Base-by-base conservation (phyloP, 208 protist species). In the Leishmania martiniquensis region DNA sequence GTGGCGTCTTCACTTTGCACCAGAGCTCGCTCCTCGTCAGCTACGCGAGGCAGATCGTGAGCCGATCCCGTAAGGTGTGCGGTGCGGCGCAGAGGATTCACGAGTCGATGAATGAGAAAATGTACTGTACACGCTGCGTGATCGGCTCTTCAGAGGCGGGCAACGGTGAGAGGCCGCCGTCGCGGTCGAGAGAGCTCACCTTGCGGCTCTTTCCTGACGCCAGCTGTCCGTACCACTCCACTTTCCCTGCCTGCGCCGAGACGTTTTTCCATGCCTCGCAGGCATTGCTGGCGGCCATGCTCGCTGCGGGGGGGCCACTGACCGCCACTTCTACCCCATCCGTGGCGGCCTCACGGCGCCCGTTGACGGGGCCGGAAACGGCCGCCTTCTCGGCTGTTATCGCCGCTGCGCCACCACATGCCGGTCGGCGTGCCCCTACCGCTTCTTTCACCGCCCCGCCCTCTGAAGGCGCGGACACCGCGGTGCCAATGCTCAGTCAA, bases 151-250 rank as follows among this genome's bases (percentile, higher is more conserved):
- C 57, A 4, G 80, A 67, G 51, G 29, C n/a, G 29, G 60, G 20
- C 54, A 32, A 60, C 1, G 39, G 52, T 20, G 63, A 44, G 1
- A 51, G 22, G 37, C 20, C 37, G 63, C 55, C 47, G 72, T 49
- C 75, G 59, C 73, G 57, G 45, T 76, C 76, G 7, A 80, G 80
- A 74, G 79, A 87, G 57, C 44, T 80, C 1, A 76, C 44, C n/a
- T 39, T 87, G 62, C 77, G 83, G 9, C 15, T 75, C n/a, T 55
- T 74, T 6, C 78, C 83, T 0, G 78, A 47, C 9, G 22, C 42
- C 12, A 29, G n/a, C n/a, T 87, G 83, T 68, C 66, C 78, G 29
- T 83, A 76, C 51, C 83, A 87, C 75, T 77, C 73, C 63, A 75
- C 81, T 39, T 85, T 85, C 32, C 60, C 69, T 0, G 60, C 51